phyloP scores from a whole-genome alignment of 208 protist species.

The Trypanosoma grayi region DNA sequence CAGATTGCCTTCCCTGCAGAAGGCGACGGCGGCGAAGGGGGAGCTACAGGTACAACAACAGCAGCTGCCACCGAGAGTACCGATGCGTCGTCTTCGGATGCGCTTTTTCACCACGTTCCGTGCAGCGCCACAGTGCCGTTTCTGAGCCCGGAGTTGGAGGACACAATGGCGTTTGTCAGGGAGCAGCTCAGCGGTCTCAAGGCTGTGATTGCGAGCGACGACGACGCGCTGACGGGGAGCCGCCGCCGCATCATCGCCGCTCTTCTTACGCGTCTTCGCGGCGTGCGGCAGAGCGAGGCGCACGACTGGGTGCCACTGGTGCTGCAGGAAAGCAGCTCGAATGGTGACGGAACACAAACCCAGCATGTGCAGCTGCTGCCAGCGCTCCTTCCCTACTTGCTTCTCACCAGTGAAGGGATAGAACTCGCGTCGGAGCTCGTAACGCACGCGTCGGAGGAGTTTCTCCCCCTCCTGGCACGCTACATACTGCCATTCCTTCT shows the following conservation, averaged over 20 bases:
- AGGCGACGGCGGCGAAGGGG: background rate
- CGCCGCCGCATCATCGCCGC: conserved; percentile 24
- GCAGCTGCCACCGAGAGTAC: background rate
- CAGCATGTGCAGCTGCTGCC: conserved; percentile 30
- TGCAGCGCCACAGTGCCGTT: conserved; percentile 16
- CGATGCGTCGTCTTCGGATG: background rate
- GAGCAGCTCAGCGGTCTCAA: conserved; percentile 32
- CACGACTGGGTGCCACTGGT: conserved; percentile 13
- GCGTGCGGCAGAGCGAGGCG: conserved; percentile 17
- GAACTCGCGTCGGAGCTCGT: conserved; percentile 37
- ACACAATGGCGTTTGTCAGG: conserved; percentile 41
- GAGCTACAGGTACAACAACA: background rate
- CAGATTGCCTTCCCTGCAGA: conserved; percentile 31
- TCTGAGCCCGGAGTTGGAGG: conserved; percentile 50
- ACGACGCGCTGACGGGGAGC: conserved; percentile 19
- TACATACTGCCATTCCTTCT: conserved; percentile 64
- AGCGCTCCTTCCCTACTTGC: conserved; percentile 67
- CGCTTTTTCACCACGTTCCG: conserved; percentile 19
- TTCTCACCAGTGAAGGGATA: conserved; percentile 33
- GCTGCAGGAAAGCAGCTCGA: conserved; percentile 11
- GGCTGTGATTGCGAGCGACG: conserved; percentile 44
- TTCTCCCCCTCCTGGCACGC: conserved; percentile 43
- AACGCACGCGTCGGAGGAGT: conserved; percentile 24
- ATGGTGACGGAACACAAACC: background rate
- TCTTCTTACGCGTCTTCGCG: conserved; percentile 11